Conservation (phyloP, 495 filamentous ascomycete genomes). For the Hypoxylon rickii region DNA sequence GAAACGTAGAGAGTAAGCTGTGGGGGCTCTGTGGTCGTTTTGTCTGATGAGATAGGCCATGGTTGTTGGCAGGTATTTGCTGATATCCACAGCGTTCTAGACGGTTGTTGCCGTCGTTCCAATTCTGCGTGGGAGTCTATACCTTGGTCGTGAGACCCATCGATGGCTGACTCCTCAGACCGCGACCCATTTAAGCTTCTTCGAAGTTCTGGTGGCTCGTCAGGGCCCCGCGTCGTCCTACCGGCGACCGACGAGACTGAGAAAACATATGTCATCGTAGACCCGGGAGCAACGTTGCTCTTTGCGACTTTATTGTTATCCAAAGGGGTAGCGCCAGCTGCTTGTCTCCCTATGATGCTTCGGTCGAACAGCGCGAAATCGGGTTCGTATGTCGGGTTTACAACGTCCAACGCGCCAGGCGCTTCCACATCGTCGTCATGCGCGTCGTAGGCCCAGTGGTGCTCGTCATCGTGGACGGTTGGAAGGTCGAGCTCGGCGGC, state of each 20-base stretch:
- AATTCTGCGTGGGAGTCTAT: constrained; percentile 20
- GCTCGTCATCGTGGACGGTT: constrained; percentile 38
- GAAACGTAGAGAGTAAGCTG: constrained; percentile 83
- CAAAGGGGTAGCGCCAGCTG: constrained; percentile 52
- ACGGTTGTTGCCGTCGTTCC: constrained; percentile 31
- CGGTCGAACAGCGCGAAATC: constrained; percentile 63
- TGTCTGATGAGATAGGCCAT: constrained; percentile 45
- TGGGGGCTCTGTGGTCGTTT: constrained; percentile 54
- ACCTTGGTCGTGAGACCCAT: constrained; percentile 7
- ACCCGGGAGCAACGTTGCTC: constrained; percentile 62
- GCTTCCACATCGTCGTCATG: constrained; percentile 36
- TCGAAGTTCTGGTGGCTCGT: constrained; percentile 21
- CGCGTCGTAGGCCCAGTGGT: constrained; percentile 31
- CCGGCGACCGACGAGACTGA: constrained; percentile 30
- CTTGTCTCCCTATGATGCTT: constrained; percentile 65
- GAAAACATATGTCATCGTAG: constrained; percentile 49
- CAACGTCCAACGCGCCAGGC: constrained; percentile 19
- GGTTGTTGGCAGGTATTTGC: constrained; percentile 83
- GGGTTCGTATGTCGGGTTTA: constrained; percentile 54
- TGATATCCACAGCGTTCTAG: constrained; percentile 71
- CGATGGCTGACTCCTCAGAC: constrained; percentile 9
- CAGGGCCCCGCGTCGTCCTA: constrained; percentile 17
- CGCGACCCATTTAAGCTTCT: constrained; percentile 25
- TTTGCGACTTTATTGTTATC: constrained; percentile 65
- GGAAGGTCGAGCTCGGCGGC: constrained; percentile 54